Percentiles rank a stretch among this genome's conserved stretches.
phyloP scores from a whole-genome alignment of 805 yeast genomes.

The Grigorovia yakushimaensis region DNA sequence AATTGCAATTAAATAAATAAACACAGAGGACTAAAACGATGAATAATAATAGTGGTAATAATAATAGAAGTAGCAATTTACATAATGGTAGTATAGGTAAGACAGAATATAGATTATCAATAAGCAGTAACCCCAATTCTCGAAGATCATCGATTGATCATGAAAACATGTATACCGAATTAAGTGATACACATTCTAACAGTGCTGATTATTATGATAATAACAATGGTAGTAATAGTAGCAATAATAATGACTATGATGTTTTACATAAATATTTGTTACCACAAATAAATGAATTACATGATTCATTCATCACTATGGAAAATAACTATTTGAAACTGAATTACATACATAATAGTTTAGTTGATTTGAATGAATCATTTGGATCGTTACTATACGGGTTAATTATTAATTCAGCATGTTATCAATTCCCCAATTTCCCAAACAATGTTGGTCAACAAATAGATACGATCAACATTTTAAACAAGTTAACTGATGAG shows the following conservation, averaged over 20 bases:
- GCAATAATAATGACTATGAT: constrained; percentile 5
- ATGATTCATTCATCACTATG: constrained; percentile 44
- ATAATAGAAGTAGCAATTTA: background rate
- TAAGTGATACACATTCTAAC: background rate
- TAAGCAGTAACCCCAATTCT: constrained; percentile 30
- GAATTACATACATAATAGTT: constrained; percentile 48
- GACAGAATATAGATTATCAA: constrained; percentile 33
- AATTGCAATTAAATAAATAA: too few species aligned
- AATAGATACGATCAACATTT: constrained; percentile 11
- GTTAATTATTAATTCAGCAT: constrained; percentile 76
- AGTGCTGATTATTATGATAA: constrained; percentile 3
- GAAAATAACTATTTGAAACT: constrained; percentile 50
- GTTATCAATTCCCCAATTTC: constrained; percentile 52
- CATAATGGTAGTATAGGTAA: constrained; percentile 1
- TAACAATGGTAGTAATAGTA: constrained; percentile 4
- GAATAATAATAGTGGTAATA: too few species aligned
- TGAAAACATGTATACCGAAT: background rate
- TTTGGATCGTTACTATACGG: constrained; percentile 73
- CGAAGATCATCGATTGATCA: constrained; percentile 26
- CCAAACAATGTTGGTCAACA: constrained; percentile 23
- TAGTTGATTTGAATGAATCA: constrained; percentile 65
- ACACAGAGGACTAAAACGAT: too few species aligned
- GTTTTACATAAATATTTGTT: constrained; percentile 29
- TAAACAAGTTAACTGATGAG: constrained; percentile 15
- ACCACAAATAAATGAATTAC: constrained; percentile 36